Evolutionary conservation across 176 grass and related monocot genomes (phyloP), one percentile per base, ranked within the genome.

Genomic region (Oryza meridionalis): DNA sequence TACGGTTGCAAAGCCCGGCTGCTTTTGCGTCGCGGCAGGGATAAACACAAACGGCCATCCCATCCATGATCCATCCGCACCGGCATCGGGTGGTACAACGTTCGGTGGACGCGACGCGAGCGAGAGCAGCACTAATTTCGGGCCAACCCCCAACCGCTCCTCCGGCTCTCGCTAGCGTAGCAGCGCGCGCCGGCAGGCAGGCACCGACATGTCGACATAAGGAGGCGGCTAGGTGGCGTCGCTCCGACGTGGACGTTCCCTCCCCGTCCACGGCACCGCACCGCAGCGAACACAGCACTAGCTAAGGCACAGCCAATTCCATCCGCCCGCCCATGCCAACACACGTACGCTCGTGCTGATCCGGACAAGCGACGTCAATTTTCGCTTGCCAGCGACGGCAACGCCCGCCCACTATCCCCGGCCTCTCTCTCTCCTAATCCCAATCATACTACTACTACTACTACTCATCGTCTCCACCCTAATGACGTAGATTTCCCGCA

Each of bases 241-340:
- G 42, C 27, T 87, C 35, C 47, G 92, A 94, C 86, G 87, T 82
- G 61, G 84, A 92, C 90, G 73, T 94, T 84, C 79, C 84, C 72
- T 75, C 47, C 16, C 46, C 62, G 69, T 53, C 86, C 77, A 91
- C 92, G 89, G 75, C 88, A 83, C 33, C 75, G 50, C 50, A 14
- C 5, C 55, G 45, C 45, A 11, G 45, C 46, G 46, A 12, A 15
- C 45, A 11, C 2, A 11, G 46, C 46, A 16, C 47, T 50, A 16
- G 47, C 14, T 16, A 50, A n/a, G 13, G 46, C 46, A 49, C 46
- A 33, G 46, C 46, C n/a, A 61, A 2, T 9, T 31, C 50, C 17
- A 55, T 53, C 17, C 51, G 11, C 17, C 14, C 51, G 53, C 53
- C 53, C 53, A 58, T 58, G 53, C 53, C 17, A 21, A 58, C 53